These are phyloP conservation scores for Starmerella bombi DNA, from an alignment of 805 yeast genomes.

Conservation along the genomic window DNA sequence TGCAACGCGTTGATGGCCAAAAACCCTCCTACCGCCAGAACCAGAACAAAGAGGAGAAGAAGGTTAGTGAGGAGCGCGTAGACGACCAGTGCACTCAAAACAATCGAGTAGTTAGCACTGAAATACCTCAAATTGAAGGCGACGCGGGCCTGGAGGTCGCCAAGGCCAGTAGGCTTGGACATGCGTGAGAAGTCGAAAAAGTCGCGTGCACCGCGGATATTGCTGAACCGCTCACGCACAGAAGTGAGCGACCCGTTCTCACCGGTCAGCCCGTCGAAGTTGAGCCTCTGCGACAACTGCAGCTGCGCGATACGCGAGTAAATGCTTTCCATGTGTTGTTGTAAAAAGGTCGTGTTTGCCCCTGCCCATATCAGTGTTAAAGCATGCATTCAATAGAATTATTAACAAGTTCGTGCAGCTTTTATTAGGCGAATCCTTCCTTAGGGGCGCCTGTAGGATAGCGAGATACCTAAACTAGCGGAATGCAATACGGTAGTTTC, in stretches of 20 bases:
- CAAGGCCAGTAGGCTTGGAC: conserved; percentile 79
- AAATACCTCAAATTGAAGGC: conserved; percentile 75
- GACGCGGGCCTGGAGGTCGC: conserved; percentile 81
- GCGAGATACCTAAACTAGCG: too few species aligned
- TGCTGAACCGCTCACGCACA: conserved; percentile 50
- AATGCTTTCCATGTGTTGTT: conserved; percentile 16
- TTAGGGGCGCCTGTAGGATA: too few species aligned
- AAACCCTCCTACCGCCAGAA: conserved; percentile 59
- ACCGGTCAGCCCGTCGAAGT: conserved; percentile 12
- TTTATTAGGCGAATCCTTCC: background rate
- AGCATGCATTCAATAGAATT: background rate
- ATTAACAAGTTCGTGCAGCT: too few species aligned
- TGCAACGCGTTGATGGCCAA: conserved; percentile 63
- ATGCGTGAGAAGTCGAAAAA: conserved; percentile 82
- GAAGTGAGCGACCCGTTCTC: conserved; percentile 15
- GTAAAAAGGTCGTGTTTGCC: background rate
- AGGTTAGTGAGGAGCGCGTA: conserved; percentile 82
- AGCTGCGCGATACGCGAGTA: conserved; percentile 19
- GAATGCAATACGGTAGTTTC: too few species aligned
- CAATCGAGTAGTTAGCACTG: conserved; percentile 69
- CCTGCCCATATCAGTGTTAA: background rate
- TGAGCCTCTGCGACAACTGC: conserved; percentile 7
- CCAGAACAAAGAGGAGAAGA: conserved; percentile 69
- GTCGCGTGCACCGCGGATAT: conserved; percentile 80
- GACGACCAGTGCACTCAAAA: conserved; percentile 57